A percentile compares a stretch with the other conserved stretches of the same genome.
Evolutionary conservation across 2,329 filamentous ascomycete genomes (phyloP).

Genomic region (Nigrospora osmanthi): DNA sequence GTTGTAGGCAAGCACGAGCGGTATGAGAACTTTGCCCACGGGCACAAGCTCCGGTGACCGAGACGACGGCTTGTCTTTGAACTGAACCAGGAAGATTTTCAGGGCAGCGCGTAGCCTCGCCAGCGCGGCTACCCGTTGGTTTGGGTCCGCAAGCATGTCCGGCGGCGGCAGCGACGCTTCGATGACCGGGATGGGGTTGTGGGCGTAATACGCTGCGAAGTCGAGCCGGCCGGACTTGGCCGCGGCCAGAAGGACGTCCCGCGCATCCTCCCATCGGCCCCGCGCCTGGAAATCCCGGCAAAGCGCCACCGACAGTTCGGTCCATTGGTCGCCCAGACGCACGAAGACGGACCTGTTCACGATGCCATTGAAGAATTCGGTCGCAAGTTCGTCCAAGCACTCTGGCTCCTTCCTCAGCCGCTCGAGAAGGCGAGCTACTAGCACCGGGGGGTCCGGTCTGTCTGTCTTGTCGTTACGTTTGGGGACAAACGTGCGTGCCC

Average conservation of each 20-base stretch:
- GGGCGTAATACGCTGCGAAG: slow-evolving; percentile 25
- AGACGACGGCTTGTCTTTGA: slow-evolving; percentile 12
- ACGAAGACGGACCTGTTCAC: slow-evolving; percentile 3
- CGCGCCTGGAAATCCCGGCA: slow-evolving; percentile 22
- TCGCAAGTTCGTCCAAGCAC: slow-evolving; percentile 12
- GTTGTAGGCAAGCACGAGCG: slow-evolving; percentile 15
- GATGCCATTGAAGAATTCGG: slow-evolving; percentile 8
- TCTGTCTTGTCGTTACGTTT: neutral
- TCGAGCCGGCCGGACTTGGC: slow-evolving; percentile 17
- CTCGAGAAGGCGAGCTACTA: neutral
- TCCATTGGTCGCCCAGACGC: slow-evolving; percentile 11
- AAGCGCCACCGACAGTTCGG: slow-evolving; percentile 19
- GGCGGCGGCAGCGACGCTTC: slow-evolving; percentile 13
- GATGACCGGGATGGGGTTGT: slow-evolving; percentile 26
- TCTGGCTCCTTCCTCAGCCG: slow-evolving; percentile 6
- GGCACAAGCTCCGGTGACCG: slow-evolving; percentile 5
- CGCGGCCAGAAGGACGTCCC: slow-evolving; percentile 18
- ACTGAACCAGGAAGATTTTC: slow-evolving; percentile 22
- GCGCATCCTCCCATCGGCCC: slow-evolving; percentile 22
- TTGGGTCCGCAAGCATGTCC: slow-evolving; percentile 8
- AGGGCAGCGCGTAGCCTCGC: slow-evolving; percentile 13
- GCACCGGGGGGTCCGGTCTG: neutral
- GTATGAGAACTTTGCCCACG: slow-evolving; percentile 20
- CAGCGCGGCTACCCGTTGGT: slow-evolving; percentile 1
- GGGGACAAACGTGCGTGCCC: neutral